Base-by-base conservation (phyloP, 768 basidiomycete genomes). In the Suillus subluteus region DNA sequence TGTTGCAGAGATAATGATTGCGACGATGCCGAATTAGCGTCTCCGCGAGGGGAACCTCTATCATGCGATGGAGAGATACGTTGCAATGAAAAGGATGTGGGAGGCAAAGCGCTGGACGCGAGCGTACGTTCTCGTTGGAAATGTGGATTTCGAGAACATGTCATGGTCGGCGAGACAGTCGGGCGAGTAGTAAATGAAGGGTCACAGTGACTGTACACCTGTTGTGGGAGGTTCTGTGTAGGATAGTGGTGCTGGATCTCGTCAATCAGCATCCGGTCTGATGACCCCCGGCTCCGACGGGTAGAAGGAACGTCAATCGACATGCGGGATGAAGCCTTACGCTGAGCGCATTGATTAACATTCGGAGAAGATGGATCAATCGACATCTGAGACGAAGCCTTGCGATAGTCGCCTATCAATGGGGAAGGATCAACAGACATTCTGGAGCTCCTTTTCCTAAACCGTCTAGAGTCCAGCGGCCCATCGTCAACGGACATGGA, bases 181-280 rank as follows among this genome's bases (percentile, higher is more conserved):
- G 26, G 58, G 26, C 26, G 40, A 41, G 41, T 2, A 12, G 9
- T 32, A 8, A 43, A 32, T 61, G 41, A 21, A 11, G 23, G 8
- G 40, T 11, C 32, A 7, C 21, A 12, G 32, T 40, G 38, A 40
- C 12, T 18, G 16, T 30, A 6, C 11, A 30, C 18, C 26, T 61
- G 40, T 11, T 61, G 59, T 30, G 40, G 59, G 40, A 61, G 26
- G 15, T 59, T 59, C 23, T 41, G 58, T 11, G 38, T 38, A 30
- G 40, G 18, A 43, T 30, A 43, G 6, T 21, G 40, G 16, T 41
- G 40, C 23, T 41, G 59, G 18, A 43, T 13, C 59, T 61, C 26
- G 41, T 61, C 59, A 18, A 61, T 41, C 18, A 43, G 26, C 59
- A 61, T 61, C 59, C 26, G 26, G 18, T 43, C 59, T 43, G 59